Conservation (phyloP, 2,329 filamentous ascomycete species). For the Gremmenia infestans region DNA sequence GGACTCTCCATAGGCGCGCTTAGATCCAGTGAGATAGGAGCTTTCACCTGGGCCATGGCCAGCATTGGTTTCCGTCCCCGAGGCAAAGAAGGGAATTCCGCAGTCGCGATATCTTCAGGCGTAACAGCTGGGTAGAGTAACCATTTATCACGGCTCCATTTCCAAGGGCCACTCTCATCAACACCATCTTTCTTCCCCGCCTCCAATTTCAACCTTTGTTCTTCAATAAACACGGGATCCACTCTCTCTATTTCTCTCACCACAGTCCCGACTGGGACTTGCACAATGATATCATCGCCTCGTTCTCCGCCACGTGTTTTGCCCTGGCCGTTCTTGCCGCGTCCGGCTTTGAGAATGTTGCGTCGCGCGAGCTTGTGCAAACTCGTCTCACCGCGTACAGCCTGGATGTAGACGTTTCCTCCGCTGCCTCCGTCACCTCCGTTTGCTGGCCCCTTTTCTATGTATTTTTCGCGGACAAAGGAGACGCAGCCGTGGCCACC, state of each 20-base stretch:
- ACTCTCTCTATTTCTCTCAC: slow-evolving; percentile 74
- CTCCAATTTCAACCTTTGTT: slow-evolving; percentile 36
- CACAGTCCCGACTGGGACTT: slow-evolving; percentile 89
- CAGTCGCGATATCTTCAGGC: slow-evolving; percentile 60
- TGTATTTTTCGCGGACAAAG: slow-evolving; percentile 85
- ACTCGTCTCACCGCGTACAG: slow-evolving; percentile 84
- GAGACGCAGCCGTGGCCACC: slow-evolving; percentile 93
- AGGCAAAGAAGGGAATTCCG: slow-evolving; percentile 53
- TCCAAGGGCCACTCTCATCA: slow-evolving; percentile 31
- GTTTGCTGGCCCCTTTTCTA: slow-evolving; percentile 85
- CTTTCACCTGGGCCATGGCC: slow-evolving; percentile 55
- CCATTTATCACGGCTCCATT: slow-evolving; percentile 64
- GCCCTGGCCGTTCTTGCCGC: slow-evolving; percentile 74
- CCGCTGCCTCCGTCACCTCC: slow-evolving; percentile 91
- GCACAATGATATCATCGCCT: slow-evolving; percentile 82
- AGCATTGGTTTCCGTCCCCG: slow-evolving; percentile 52
- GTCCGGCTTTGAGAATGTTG: slow-evolving; percentile 67
- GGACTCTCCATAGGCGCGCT: slow-evolving; percentile 75
- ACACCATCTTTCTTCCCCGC: slow-evolving; percentile 35
- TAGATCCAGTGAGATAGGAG: slow-evolving; percentile 69
- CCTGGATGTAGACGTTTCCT: slow-evolving; percentile 91
- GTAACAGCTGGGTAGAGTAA: slow-evolving; percentile 78
- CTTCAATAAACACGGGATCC: slow-evolving; percentile 71
- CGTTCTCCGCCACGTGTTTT: slow-evolving; percentile 68
- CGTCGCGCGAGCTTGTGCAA: slow-evolving; percentile 83